Conservation (phyloP, 805 yeast species). For the Hanseniaspora occidentalis region DNA sequence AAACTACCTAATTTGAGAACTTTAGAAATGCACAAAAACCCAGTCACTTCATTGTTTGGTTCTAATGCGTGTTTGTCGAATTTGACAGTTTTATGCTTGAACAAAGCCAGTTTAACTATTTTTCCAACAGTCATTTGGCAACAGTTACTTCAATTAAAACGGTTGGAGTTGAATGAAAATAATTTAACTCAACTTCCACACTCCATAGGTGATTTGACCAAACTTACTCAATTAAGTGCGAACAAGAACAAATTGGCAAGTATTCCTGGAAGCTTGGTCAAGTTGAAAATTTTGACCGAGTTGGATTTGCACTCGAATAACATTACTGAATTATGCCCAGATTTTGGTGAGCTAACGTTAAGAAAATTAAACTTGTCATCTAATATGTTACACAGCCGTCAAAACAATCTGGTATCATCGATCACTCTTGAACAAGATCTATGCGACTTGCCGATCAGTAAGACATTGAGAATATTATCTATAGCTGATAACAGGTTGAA, state of each 20-base stretch:
- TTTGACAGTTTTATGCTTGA: slow-evolving; percentile 60
- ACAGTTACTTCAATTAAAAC: slow-evolving; percentile 54
- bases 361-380: slow-evolving; percentile 59
- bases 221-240: slow-evolving; percentile 53
- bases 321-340: slow-evolving; percentile 52
- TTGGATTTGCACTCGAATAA: slow-evolving; percentile 81
- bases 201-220: slow-evolving; percentile 46
- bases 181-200: slow-evolving; percentile 68
- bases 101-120: slow-evolving; percentile 71
- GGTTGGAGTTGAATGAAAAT: slow-evolving; percentile 65
- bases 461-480: slow-evolving; percentile 42
- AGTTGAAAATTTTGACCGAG: slow-evolving; percentile 43
- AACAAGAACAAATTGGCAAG: slow-evolving; percentile 62
- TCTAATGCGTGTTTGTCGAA: slow-evolving; percentile 30
- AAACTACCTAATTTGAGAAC: slow-evolving; percentile 50
- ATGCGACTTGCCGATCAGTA: slow-evolving; percentile 30
- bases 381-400: slow-evolving; percentile 39
- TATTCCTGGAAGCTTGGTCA: slow-evolving; percentile 55
- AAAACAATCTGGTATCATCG: slow-evolving; percentile 18
- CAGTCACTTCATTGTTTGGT: slow-evolving; percentile 57
- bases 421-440: slow-evolving; percentile 14
- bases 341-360: slow-evolving; percentile 54
- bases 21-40: slow-evolving; percentile 69
- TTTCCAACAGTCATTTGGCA: slow-evolving; percentile 53
- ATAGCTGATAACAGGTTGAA: slow-evolving; percentile 75